Evolutionary conservation across 2,329 filamentous ascomycete species (phyloP), one percentile per base, ranked within the genome.

Genomic region (Bertia moriformis): DNA sequence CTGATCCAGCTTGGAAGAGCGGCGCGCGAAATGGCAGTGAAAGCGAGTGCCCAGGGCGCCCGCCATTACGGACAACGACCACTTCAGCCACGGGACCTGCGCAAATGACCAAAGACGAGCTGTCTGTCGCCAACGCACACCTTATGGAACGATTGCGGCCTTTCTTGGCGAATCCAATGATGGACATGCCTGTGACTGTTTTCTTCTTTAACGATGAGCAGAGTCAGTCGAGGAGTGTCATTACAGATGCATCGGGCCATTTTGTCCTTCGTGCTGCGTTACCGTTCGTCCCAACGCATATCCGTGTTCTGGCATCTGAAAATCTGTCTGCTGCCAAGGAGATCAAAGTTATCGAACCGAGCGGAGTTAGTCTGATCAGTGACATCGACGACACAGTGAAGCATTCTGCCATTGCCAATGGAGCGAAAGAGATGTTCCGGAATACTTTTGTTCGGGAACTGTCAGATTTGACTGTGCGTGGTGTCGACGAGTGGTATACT

Each of bases 351-450:
- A 87, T 82, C 3, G 81, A 89, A 42, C 73, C 83, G 0, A 66
- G 65, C 17, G 91, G 91, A 30, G 73, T 98, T 44, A 96, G 88
- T 56, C 53, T 98, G 42, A 96, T 98, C 55, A 96, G 86, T 54
- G 91, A 98, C 54, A 91, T 98, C 45, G 91, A 98, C 52, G 91
- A 98, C 57, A 98, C 91, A 0, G 80, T 98, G 53, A 98, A 98
- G 57, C 82, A 87, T 50, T 95, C 91, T 15, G 93, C 88, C 41
- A 95, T 98, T 46, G 73, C 77, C 2, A 73, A 73, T 39, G 91
- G 93, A 4, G 82, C 89, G 1, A 79, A 87, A 42, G 91, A 96
- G 53, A 95, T 96, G 44, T 96, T 96, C 57, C 78, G 89, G 42
- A 96, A 95, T 55, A 91, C 87, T 0, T 98, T 98, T 53, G 80